Evolutionary conservation across 148 eudicot species (phyloP), one percentile per base, ranked within the genome.

Genomic region (Pharnaceum exiguum): DNA sequence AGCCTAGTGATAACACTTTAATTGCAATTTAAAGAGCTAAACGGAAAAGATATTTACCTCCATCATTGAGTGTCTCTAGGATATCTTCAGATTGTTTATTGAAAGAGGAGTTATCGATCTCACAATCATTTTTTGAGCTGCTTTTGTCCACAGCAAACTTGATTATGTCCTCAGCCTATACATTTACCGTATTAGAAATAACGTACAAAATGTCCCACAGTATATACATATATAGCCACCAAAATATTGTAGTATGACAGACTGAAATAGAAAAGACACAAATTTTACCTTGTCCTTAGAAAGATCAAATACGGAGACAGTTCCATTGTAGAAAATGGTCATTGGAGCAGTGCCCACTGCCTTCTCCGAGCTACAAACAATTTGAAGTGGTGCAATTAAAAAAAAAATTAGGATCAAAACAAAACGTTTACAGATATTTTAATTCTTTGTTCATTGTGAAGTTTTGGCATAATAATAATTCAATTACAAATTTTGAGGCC

Each of bases 301-400:
- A 8, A 81, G 67, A 71, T 87, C 68, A 46, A 75, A 75, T 33
- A 84, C 95, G 0, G 78, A 19, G 5, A 83, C 87, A 15, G 56
- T 43, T 17, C 95, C 85, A 7, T 83, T 73, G 69, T 79, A 84
- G 67, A 83, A 83, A 32, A 87, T 79, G 2, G 95, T 87, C 77
- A 87, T 6, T 0, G 89, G 87, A 26, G 77, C 62, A 2, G 64
- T 50, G 31, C 29, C 69, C 7, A 22, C 30, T 22, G 7, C 63
- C 9, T 19, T 46, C 55, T 31, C 60, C 33, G 3, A 6, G 35
- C n/a, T n/a, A n/a, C n/a, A n/a, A n/a, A n/a, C n/a, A n/a, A n/a
- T n/a, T n/a, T n/a, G n/a, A n/a, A n/a, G n/a, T n/a, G n/a, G n/a
- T n/a, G n/a, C n/a, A n/a, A n/a, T n/a, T n/a, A n/a, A n/a, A n/a